Conservation (phyloP, 192 early-diverging fungal genomes). For the Coemansia sp. region DNA sequence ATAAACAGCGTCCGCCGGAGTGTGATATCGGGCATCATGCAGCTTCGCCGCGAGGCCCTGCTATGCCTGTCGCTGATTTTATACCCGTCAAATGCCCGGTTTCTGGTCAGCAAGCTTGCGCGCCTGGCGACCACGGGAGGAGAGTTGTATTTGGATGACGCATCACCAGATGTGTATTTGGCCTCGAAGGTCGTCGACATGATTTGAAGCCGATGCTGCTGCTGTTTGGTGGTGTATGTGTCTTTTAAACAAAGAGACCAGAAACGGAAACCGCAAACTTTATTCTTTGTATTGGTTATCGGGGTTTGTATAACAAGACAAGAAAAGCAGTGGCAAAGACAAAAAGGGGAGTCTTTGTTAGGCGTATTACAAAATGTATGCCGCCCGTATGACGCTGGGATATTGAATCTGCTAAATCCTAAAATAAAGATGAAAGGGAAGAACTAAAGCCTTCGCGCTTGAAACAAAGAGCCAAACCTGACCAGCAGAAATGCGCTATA, state of each 20-base stretch:
- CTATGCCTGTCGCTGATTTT: slow-evolving; percentile 22
- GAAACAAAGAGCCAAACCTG: neutral
- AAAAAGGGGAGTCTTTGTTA: too few relatives aligned
- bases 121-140: slow-evolving; percentile 19
- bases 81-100: slow-evolving; percentile 53
- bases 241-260: too few relatives aligned
- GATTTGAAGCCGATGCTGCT: neutral
- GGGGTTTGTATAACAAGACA: too few relatives aligned
- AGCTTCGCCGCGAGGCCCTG: slow-evolving; percentile 1
- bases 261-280: too few relatives aligned
- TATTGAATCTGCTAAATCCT: too few relatives aligned
- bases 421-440: too few relatives aligned
- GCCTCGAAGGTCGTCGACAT: slow-evolving; percentile 23
- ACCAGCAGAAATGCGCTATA: neutral
- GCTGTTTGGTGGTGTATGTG: too few relatives aligned
- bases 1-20: slow-evolving; percentile 53
- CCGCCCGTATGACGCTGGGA: too few relatives aligned
- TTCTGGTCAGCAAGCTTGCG: slow-evolving; percentile 42
- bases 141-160: neutral
- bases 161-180: slow-evolving; percentile 16
- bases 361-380: too few relatives aligned
- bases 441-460: too few relatives aligned
- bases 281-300: too few relatives aligned
- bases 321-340: too few relatives aligned
- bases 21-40: slow-evolving; percentile 45